phyloP scores from a whole-genome alignment of 331 rosid species.

The Ulmus americana region DNA sequence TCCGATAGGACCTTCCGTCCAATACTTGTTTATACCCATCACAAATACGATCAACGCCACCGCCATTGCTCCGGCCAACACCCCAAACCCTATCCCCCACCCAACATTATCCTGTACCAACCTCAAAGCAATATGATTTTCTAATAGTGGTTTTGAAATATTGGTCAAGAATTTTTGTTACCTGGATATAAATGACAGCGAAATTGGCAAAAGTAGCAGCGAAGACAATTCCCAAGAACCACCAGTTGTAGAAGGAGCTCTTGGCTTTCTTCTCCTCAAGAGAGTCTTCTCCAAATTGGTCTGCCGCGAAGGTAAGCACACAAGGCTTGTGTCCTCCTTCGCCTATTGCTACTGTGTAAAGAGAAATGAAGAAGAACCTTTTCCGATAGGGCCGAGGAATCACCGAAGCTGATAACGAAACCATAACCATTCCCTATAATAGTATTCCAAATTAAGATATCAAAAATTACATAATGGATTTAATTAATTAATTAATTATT shows the following conservation, averaged over 20 bases:
- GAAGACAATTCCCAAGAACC: conserved; percentile 43
- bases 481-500: background rate
- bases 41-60: conserved; percentile 28
- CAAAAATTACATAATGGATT: no score
- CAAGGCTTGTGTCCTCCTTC: conserved; percentile 66
- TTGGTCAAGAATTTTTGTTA: background rate
- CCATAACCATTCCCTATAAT: conserved; percentile 41
- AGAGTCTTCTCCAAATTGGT: conserved; percentile 50
- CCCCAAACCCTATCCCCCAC: conserved; percentile 34
- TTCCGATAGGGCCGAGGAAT: conserved; percentile 16
- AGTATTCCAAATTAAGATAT: background rate
- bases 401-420: conserved; percentile 42
- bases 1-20: conserved; percentile 28
- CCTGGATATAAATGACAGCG: conserved; percentile 22
- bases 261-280: conserved; percentile 43
- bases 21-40: conserved; percentile 23
- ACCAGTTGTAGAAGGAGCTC: conserved; percentile 64
- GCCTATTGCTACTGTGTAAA: conserved; percentile 44
- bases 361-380: conserved; percentile 35
- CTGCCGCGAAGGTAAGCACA: conserved; percentile 65
- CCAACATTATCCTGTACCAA: conserved; percentile 30
- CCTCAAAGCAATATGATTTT: no score
- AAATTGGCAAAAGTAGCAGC: conserved; percentile 38
- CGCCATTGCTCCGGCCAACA: conserved; percentile 20
- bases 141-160: background rate